phyloP scores from a whole-genome alignment of 495 filamentous ascomycete genomes.

The Podospora australis region DNA sequence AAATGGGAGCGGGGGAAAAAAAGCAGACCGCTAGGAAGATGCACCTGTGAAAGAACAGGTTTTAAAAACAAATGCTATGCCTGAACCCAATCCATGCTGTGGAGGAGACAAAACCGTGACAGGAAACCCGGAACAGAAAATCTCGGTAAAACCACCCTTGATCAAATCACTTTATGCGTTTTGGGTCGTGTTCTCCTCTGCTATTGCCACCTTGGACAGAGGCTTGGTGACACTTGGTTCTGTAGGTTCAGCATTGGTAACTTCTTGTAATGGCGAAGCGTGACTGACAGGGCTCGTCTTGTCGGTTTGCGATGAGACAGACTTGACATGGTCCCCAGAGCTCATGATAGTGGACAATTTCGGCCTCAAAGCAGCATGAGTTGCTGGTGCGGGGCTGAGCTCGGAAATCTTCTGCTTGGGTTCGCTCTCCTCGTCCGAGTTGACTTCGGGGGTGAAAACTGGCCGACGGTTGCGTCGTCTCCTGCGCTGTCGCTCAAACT shows the following conservation, averaged over 20 bases:
- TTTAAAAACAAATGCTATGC: too few species aligned
- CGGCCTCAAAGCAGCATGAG: slow-evolving; percentile 26
- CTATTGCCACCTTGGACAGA: too few species aligned
- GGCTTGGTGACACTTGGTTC: neutral
- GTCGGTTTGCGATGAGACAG: slow-evolving; percentile 2
- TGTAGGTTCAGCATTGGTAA: slow-evolving; percentile 3
- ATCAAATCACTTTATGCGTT: too few species aligned
- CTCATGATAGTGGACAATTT: slow-evolving; percentile 32
- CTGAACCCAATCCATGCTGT: too few species aligned
- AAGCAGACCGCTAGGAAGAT: too few species aligned
- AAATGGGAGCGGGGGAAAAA: too few species aligned
- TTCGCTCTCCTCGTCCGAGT: slow-evolving; percentile 25
- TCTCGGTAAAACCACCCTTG: too few species aligned
- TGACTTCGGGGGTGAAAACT: slow-evolving; percentile 13
- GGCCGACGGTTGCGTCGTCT: slow-evolving; percentile 19
- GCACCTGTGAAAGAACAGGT: too few species aligned
- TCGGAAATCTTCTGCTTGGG: slow-evolving; percentile 10
- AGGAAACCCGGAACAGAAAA: too few species aligned
- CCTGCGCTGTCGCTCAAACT: slow-evolving; percentile 10
- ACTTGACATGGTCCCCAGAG: slow-evolving; percentile 14
- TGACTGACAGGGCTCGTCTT: too few species aligned
- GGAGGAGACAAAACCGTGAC: too few species aligned
- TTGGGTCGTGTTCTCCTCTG: too few species aligned
- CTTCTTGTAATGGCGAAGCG: slow-evolving; percentile 5
- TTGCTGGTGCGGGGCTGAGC: slow-evolving; percentile 8